phyloP scores from a whole-genome alignment of 371 early-diverging fungal genomes.

The Haplosporangium sp. region DNA sequence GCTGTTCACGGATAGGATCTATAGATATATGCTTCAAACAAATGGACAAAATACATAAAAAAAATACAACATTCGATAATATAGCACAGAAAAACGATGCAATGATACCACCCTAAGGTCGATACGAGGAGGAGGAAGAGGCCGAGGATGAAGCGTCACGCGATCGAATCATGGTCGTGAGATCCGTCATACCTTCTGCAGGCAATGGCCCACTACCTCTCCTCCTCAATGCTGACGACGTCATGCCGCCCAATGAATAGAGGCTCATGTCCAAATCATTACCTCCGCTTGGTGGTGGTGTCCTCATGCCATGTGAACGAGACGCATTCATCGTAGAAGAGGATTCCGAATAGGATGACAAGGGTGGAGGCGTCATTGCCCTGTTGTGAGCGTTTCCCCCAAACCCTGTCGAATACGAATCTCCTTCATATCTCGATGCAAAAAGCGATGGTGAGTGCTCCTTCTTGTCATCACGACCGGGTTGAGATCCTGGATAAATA shows the following conservation, averaged over 20 bases:
- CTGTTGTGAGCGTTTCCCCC: background rate
- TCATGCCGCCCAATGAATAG: conserved; percentile 12
- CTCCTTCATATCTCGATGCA: conserved; percentile 2
- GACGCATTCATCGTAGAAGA: background rate
- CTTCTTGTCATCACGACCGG: conserved; percentile 30
- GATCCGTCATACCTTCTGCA: conserved; percentile 16
- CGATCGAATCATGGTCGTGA: conserved; percentile 22
- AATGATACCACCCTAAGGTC: background rate
- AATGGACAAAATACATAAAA: background rate
- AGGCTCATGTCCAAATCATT: conserved; percentile 22
- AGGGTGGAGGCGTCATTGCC: conserved; percentile 19
- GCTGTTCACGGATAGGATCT: conserved; percentile 8
- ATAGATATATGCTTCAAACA: conserved; percentile 8
- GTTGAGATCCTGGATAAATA: conserved; percentile 33
- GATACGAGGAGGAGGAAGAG: background rate
- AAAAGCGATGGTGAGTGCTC: conserved; percentile 20
- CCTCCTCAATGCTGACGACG: conserved; percentile 16
- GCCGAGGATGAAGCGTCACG: background rate
- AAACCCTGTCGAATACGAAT: conserved; percentile 1
- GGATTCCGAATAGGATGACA: conserved; percentile 3
- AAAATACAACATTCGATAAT: conserved; percentile 1
- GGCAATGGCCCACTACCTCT: conserved; percentile 23
- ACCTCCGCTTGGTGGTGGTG: conserved; percentile 47
- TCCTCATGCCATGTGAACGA: conserved; percentile 43
- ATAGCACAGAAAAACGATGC: background rate